phyloP scores from a whole-genome alignment of 306 rosid genomes.

The Cicer arietinum region DNA sequence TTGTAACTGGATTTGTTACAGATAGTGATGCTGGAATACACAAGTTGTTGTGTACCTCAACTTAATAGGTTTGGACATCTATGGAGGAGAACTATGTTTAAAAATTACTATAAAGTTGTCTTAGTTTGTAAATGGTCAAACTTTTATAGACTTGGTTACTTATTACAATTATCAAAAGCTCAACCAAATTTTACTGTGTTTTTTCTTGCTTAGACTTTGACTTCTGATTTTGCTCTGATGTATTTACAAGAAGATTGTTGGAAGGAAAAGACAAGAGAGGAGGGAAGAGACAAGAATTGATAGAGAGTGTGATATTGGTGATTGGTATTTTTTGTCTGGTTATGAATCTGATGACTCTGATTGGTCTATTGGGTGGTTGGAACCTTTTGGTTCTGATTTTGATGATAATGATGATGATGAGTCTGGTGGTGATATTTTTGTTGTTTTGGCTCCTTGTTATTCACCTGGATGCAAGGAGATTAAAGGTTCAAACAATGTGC shows the following conservation, averaged over 20 bases:
- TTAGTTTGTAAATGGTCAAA: too few species aligned
- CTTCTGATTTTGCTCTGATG: too few species aligned
- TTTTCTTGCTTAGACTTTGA: too few species aligned
- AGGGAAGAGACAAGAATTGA: constrained; percentile 45
- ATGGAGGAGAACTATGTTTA: too few species aligned
- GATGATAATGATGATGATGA: constrained; percentile 27
- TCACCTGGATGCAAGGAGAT: constrained; percentile 64
- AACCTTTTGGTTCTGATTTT: constrained; percentile 77
- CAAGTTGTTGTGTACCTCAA: too few species aligned
- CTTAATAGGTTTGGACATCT: too few species aligned
- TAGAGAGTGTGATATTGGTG: constrained; percentile 59
- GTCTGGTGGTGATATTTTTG: constrained; percentile 47
- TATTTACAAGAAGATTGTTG: not conserved
- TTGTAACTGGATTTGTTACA: too few species aligned
- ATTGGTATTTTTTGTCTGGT: constrained; percentile 57
- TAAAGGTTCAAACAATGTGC: constrained; percentile 56
- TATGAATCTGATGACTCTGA: constrained; percentile 75
- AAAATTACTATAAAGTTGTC: too few species aligned
- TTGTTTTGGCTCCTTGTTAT: constrained; percentile 78
- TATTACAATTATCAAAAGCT: too few species aligned
- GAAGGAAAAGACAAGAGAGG: not conserved
- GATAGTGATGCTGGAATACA: too few species aligned
- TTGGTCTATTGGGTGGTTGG: constrained; percentile 82
- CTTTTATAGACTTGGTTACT: too few species aligned
- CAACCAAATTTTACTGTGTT: too few species aligned